Evolutionary conservation across 2,329 filamentous ascomycete species (phyloP).

Genomic region (Calonectria leucothoes): DNA sequence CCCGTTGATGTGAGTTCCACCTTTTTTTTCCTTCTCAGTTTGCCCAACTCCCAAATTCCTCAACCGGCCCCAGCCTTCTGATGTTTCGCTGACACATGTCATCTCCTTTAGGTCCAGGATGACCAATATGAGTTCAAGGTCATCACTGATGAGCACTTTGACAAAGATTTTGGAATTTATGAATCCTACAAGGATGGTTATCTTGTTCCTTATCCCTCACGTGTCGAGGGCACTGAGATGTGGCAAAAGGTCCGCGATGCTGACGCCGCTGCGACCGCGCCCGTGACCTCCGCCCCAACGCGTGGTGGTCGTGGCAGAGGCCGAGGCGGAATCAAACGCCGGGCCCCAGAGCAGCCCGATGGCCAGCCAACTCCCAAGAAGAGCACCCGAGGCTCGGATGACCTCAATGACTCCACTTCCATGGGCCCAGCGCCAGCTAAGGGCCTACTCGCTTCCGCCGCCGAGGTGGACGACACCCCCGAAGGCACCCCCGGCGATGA

Average conservation of each 20-base stretch:
- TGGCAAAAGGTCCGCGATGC: slow-evolving; percentile 51
- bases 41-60: slow-evolving; percentile 23
- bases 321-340: slow-evolving; percentile 58
- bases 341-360: slow-evolving; percentile 61
- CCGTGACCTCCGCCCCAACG: slow-evolving; percentile 40
- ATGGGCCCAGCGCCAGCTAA: slow-evolving; percentile 48
- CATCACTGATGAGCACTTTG: slow-evolving; percentile 57
- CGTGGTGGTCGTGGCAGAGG: slow-evolving; percentile 47
- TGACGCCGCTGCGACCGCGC: slow-evolving; percentile 50
- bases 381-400: slow-evolving; percentile 49
- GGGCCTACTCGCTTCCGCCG: slow-evolving; percentile 53
- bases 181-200: slow-evolving; percentile 53
- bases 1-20: slow-evolving; percentile 60
- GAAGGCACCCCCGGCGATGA: slow-evolving; percentile 50
- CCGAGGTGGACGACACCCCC: slow-evolving; percentile 49
- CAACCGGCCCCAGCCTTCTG: slow-evolving; percentile 18
- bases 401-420: slow-evolving; percentile 40
- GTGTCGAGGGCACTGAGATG: slow-evolving; percentile 56
- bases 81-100: slow-evolving; percentile 32
- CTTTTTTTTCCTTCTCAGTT: slow-evolving; percentile 28
- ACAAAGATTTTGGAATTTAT: slow-evolving; percentile 57
- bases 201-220: slow-evolving; percentile 59
- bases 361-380: slow-evolving; percentile 63
- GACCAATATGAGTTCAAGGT: slow-evolving; percentile 58
- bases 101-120: slow-evolving; percentile 51